A percentile compares a stretch with the other conserved stretches of the same genome.
Evolutionary conservation across 495 filamentous ascomycete species (phyloP).

Genomic region (Aspergillus homomorphus): DNA sequence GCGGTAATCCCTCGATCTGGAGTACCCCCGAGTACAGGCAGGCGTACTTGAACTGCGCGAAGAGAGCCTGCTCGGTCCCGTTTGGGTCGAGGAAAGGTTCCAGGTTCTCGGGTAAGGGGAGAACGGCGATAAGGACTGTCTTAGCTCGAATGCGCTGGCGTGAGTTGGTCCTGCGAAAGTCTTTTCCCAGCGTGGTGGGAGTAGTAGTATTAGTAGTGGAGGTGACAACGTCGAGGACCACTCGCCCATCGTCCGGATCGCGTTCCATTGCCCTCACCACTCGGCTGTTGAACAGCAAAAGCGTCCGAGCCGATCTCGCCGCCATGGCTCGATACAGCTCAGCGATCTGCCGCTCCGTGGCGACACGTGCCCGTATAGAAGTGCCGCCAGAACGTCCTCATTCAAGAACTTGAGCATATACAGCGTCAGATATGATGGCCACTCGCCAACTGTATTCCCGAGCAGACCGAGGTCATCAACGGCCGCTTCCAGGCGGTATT

Average conservation of each 20-base stretch:
- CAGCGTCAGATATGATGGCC: not conserved
- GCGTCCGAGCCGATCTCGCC: too few relatives aligned
- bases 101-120: slow-evolving; percentile 29
- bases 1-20: slow-evolving; percentile 6
- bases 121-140: slow-evolving; percentile 42
- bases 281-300: not conserved
- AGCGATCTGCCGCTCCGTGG: too few relatives aligned
- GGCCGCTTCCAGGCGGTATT: not conserved
- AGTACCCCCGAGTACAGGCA: slow-evolving; percentile 22
- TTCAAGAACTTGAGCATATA: not conserved
- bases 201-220: too few relatives aligned
- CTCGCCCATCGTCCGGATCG: too few relatives aligned
- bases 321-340: not conserved
- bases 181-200: not conserved
- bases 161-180: not conserved
- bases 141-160: slow-evolving; percentile 36
- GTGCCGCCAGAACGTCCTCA: not conserved
- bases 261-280: not conserved
- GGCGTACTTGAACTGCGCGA: slow-evolving; percentile 31
- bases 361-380: not conserved
- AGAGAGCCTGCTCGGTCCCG: slow-evolving; percentile 31
- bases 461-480: not conserved
- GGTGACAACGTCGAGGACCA: not conserved
- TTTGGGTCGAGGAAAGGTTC: slow-evolving; percentile 34
- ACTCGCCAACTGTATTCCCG: not conserved